Conservation (phyloP, 164 flowering plant genomes). For the Tetracentron sinense region DNA sequence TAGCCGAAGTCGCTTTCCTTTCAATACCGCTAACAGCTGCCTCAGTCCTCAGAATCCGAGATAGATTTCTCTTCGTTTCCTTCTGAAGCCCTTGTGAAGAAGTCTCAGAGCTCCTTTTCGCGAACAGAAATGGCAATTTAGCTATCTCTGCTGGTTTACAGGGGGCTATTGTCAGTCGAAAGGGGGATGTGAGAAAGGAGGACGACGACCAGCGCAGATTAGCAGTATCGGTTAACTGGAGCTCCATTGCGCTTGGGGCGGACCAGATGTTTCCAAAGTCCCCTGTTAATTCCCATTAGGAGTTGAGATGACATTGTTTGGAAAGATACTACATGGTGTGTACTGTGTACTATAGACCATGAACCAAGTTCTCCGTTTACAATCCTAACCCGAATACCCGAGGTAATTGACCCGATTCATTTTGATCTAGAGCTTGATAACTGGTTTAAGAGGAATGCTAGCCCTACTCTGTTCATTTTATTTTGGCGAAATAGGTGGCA, state of each 20-base stretch:
- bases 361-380: too few relatives aligned
- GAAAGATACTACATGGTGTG: too few relatives aligned
- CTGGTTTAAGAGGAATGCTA: too few relatives aligned
- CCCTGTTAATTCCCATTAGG: too few relatives aligned
- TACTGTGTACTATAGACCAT: too few relatives aligned
- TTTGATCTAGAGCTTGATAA: too few relatives aligned
- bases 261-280: not conserved
- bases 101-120: slow-evolving; percentile 28
- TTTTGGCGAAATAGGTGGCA: too few relatives aligned
- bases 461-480: too few relatives aligned
- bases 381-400: too few relatives aligned
- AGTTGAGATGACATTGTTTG: too few relatives aligned
- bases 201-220: slow-evolving; percentile 11
- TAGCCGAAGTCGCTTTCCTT: slow-evolving; percentile 55
- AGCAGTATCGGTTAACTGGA: slow-evolving; percentile 9
- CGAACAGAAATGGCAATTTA: slow-evolving; percentile 5
- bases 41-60: slow-evolving; percentile 68
- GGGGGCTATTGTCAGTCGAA: slow-evolving; percentile 1
- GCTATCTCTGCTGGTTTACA: slow-evolving; percentile 1
- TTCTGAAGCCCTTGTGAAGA: slow-evolving; percentile 38
- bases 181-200: not conserved
- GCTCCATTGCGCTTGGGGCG: slow-evolving; percentile 9
- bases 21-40: slow-evolving; percentile 61
- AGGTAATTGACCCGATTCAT: too few relatives aligned
- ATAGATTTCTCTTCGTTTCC: slow-evolving; percentile 46